Base-by-base conservation (phyloP, 306 rosid genomes). In the Crataegus laevigata region DNA sequence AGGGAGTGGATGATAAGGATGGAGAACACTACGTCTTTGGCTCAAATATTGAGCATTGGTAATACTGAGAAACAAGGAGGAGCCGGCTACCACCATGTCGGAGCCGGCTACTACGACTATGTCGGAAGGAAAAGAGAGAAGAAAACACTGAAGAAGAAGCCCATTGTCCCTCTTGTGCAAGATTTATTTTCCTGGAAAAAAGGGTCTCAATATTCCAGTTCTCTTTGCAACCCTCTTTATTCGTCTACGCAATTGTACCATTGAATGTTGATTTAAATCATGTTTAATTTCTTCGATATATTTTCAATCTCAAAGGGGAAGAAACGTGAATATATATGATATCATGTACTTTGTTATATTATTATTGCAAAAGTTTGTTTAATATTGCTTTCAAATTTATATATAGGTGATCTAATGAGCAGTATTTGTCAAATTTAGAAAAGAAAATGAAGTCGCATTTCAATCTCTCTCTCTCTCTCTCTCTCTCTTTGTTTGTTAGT, bases 111-210 rank as follows among this genome's bases (percentile, higher is more conserved):
- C 54, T 47, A 15, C 54, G 21, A 15, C 6, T 18, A 24, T 52
- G 60, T 81, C 26, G 80, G 76, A 69, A 78, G 70, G 24, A 81
- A 40, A 8, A 30, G 71, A 24, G 40, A 22, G 36, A 73, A 18
- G 47, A 78, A 86, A 70, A 75, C 2, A 32, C 69, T 15, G 71
- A 92, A 86, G 91, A 85, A 83, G 60, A 94, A 94, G 84, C 98
- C 98, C 8, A 91, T 94, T 8, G 87, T 94, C 28, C 98, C 98
- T 36, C 87, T 94, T 17, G 86, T 94, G 2, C 85, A 81, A 30
- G 91, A 91, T 77, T 68, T 90, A 0, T 82, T 89, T 69, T 87
- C 79, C 26, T 78, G 72, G 87, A 87, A 78, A 75, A 91, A 87
- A 52, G 22, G 68, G 19, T 78, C 87, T 64, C 6, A 36, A 36